Conservation (phyloP, 1,139 yeast genomes). For the Diutina mesorugosa region DNA sequence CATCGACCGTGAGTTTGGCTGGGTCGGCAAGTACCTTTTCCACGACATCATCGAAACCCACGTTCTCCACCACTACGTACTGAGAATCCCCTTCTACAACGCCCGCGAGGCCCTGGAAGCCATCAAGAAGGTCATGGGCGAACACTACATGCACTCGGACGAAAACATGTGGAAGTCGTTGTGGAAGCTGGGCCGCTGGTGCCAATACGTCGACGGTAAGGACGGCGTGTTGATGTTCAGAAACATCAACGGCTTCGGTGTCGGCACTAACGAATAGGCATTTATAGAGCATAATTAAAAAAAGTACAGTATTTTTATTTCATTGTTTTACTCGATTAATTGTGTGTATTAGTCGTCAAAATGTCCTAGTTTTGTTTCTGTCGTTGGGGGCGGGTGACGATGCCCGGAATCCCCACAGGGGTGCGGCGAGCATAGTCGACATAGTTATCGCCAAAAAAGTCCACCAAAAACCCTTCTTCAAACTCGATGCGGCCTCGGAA, state of each 20-base stretch:
- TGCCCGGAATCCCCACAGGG: slow-evolving; percentile 47
- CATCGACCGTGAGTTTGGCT: slow-evolving; percentile 50
- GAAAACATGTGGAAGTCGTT: slow-evolving; percentile 47
- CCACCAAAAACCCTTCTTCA: slow-evolving; percentile 55
- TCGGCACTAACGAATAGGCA: slow-evolving; percentile 5
- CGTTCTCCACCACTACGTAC: slow-evolving; percentile 48
- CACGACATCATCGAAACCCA: slow-evolving; percentile 57
- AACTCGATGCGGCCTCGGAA: slow-evolving; percentile 50
- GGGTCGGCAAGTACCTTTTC: slow-evolving; percentile 42
- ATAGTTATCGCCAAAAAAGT: slow-evolving; percentile 64
- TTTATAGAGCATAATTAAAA: not conserved
- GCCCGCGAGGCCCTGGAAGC: slow-evolving; percentile 49
- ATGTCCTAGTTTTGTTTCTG: too few relatives aligned
- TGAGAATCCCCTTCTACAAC: slow-evolving; percentile 51
- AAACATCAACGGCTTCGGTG: slow-evolving; percentile 39
- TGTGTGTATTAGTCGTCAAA: too few relatives aligned
- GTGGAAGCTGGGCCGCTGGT: slow-evolving; percentile 43
- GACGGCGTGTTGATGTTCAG: slow-evolving; percentile 46
- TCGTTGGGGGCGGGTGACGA: not conserved
- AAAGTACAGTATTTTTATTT: not conserved
- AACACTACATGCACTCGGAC: slow-evolving; percentile 37
- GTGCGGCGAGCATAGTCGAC: slow-evolving; percentile 34
- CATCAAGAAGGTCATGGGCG: slow-evolving; percentile 48
- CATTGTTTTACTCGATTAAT: too few relatives aligned
- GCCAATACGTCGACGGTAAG: slow-evolving; percentile 32